Evolutionary conservation across 129 eudicot species (phyloP).

Genomic region (Glebionis coronaria): DNA sequence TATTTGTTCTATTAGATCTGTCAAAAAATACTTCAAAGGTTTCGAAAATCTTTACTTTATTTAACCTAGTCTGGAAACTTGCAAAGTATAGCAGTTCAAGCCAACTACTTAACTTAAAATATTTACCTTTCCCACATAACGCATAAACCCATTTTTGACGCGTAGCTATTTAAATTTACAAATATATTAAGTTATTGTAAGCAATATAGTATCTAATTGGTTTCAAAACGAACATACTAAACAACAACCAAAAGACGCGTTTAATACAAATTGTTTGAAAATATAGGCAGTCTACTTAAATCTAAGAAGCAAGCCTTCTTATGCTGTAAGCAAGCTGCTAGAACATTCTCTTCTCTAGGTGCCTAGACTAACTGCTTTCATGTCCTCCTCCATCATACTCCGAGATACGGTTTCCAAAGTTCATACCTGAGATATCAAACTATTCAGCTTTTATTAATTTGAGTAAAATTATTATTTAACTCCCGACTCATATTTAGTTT

Average conservation of each 20-base stretch:
- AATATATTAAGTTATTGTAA: not conserved
- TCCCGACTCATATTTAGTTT: not conserved
- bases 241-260: not conserved
- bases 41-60: conserved; percentile 69
- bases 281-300: conserved; percentile 40
- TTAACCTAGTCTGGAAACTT: conserved; percentile 81
- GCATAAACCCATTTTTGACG: conserved; percentile 6
- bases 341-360: conserved; percentile 65
- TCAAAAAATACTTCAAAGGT: conserved; percentile 78
- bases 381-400: too few species aligned
- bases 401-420: conserved; percentile 92
- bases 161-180: not conserved
- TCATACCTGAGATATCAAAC: conserved; percentile 51
- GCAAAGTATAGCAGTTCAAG: conserved; percentile 22
- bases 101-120: not conserved
- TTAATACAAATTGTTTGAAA: conserved; percentile 1
- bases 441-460: not conserved
- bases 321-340: conserved; percentile 72
- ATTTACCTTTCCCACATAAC: conserved; percentile 3
- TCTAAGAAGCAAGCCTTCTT: conserved; percentile 89
- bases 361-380: conserved; percentile 80
- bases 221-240: not conserved
- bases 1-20: conserved; percentile 80
- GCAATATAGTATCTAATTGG: not conserved
- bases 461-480: not conserved